A percentile compares a stretch with the other conserved stretches of the same genome.
Conservation (phyloP, 2,329 filamentous ascomycete genomes). For the Aspergillus sp. region DNA sequence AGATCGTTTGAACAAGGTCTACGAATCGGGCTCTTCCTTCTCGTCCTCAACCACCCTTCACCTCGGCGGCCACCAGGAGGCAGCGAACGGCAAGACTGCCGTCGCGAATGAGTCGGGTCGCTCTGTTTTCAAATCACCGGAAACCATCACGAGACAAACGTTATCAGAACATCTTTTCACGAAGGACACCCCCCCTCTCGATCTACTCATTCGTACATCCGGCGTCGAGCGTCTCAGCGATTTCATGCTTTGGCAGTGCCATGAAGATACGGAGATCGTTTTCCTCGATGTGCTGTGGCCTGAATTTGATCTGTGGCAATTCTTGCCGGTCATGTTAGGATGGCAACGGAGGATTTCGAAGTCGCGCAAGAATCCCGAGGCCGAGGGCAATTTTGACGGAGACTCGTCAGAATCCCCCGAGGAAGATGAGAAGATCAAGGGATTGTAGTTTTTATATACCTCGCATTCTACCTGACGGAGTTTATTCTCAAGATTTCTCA, state of each 20-base stretch:
- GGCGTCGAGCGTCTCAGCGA: constrained; percentile 91
- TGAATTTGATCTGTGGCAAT: constrained; percentile 90
- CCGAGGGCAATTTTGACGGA: constrained; percentile 60
- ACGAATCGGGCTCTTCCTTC: constrained; percentile 36
- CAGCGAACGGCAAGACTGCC: constrained; percentile 38
- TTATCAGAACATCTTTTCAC: constrained; percentile 88
- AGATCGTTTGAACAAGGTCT: constrained; percentile 24
- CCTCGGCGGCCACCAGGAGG: constrained; percentile 28
- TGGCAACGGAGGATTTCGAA: constrained; percentile 73
- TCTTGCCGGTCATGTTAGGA: constrained; percentile 86
- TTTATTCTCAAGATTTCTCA: not conserved
- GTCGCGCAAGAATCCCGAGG: constrained; percentile 60
- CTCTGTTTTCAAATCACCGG: constrained; percentile 66
- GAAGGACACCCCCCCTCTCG: constrained; percentile 77
- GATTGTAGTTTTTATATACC: constrained; percentile 20
- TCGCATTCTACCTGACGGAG: not conserved
- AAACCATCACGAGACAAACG: constrained; percentile 80
- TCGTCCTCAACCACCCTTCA: constrained; percentile 52
- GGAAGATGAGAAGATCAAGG: constrained; percentile 28
- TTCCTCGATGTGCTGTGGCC: constrained; percentile 94
- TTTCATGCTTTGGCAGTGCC: constrained; percentile 98
- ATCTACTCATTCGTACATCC: constrained; percentile 88
- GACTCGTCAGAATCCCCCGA: constrained; percentile 34
- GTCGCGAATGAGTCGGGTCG: constrained; percentile 27
- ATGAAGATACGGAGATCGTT: constrained; percentile 87